Percentiles rank a stretch among this genome's conserved stretches.
These are phyloP conservation scores for Wickerhamomyces hampshirensis DNA, from an alignment of 805 yeast species.

Conservation along the genomic window DNA sequence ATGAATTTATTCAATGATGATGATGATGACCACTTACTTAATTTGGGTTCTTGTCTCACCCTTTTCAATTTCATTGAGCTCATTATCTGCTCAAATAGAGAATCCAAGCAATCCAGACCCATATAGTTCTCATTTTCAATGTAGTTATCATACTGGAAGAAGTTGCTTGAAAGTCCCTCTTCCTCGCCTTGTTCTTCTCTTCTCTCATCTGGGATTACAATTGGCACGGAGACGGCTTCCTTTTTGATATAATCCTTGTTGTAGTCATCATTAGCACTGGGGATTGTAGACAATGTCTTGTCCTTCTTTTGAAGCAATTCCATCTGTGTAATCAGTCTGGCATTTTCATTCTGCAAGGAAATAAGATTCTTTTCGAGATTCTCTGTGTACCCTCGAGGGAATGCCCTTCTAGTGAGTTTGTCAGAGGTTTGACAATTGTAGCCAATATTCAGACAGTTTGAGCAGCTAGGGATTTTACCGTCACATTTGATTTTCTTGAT, in stretches of 20 bases:
- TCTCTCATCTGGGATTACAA: neutral
- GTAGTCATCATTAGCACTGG: neutral
- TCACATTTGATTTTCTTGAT: slow-evolving; percentile 74
- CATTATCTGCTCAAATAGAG: slow-evolving; percentile 16
- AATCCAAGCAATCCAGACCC: slow-evolving; percentile 23
- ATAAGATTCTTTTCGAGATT: slow-evolving; percentile 60
- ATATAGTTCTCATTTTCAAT: slow-evolving; percentile 19
- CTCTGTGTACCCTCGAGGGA: slow-evolving; percentile 79
- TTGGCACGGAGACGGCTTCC: slow-evolving; percentile 8
- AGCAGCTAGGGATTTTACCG: slow-evolving; percentile 62
- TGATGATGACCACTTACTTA: no score
- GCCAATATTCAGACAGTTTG: slow-evolving; percentile 60
- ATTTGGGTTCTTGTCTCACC: no score
- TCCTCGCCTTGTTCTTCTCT: neutral
- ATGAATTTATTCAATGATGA: slow-evolving; percentile 16
- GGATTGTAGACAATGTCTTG: slow-evolving; percentile 1
- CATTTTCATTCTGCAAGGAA: slow-evolving; percentile 53
- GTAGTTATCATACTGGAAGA: slow-evolving; percentile 23
- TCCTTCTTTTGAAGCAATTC: slow-evolving; percentile 20
- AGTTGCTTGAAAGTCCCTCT: slow-evolving; percentile 14
- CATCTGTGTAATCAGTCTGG: slow-evolving; percentile 32
- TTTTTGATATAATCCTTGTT: slow-evolving; percentile 4
- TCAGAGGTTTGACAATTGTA: slow-evolving; percentile 70
- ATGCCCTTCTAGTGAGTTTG: slow-evolving; percentile 68
- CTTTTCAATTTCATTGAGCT: slow-evolving; percentile 13